These are phyloP conservation scores for Fusarium pilosicola DNA, from an alignment of 2,329 filamentous ascomycete genomes.

Conservation along the genomic window DNA sequence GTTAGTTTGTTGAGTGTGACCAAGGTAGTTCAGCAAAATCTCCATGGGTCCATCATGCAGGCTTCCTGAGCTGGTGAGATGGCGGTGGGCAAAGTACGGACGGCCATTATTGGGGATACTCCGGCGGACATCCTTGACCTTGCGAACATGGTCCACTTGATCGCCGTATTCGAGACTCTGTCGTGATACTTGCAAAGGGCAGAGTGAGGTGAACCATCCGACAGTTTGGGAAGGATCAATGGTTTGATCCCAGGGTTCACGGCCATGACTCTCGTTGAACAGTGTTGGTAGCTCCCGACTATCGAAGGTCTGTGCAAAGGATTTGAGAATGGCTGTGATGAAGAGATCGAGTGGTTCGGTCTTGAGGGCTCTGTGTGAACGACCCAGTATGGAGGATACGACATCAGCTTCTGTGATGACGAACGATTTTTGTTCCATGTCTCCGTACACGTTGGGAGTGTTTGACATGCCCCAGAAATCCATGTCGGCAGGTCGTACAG, in stretches of 20 bases:
- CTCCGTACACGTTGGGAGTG: conserved; percentile 13
- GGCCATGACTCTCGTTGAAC: conserved; percentile 55
- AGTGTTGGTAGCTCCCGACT: conserved; percentile 49
- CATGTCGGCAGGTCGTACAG: conserved; percentile 3
- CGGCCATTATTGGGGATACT: conserved; percentile 23
- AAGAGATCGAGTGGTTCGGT: conserved; percentile 54
- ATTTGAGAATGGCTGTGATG: conserved; percentile 47
- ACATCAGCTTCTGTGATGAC: background rate
- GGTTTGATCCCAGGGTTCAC: conserved; percentile 48
- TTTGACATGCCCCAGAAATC: conserved; percentile 36
- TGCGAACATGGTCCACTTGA: conserved; percentile 9
- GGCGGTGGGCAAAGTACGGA: conserved; percentile 23
- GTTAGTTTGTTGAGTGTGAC: conserved; percentile 10
- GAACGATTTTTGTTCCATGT: conserved; percentile 4
- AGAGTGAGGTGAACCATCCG: conserved; percentile 59
- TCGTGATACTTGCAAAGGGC: conserved; percentile 43
- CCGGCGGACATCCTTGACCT: conserved; percentile 20
- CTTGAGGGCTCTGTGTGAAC: conserved; percentile 45
- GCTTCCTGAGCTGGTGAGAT: background rate
- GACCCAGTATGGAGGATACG: conserved; percentile 26
- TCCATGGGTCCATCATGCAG: conserved; percentile 12
- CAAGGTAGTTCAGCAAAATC: conserved; percentile 25
- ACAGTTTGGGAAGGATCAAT: conserved; percentile 53
- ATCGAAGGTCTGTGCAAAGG: conserved; percentile 49
- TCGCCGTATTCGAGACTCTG: background rate